Evolutionary conservation across 495 filamentous ascomycete species (phyloP), one percentile per base, ranked within the genome.

Genomic region (Aspergillus nidulans): DNA sequence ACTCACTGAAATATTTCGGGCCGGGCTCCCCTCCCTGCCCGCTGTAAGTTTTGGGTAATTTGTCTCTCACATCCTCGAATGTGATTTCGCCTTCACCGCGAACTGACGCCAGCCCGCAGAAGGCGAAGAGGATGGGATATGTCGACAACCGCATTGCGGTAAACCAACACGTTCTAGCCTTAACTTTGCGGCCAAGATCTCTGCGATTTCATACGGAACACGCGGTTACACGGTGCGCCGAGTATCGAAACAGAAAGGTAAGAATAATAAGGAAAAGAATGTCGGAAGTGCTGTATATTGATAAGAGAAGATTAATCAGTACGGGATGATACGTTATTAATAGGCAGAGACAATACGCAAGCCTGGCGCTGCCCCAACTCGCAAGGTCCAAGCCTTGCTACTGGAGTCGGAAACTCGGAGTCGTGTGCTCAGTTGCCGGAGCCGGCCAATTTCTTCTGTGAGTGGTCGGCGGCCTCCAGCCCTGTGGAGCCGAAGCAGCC

Each of bases 1-100:
- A 76, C 82, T 70, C 64, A 85, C 81, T 76, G 63, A 84, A 85
- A 59, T 84, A 84, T 73, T 85, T 84, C 4, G 47, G 26, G 8
- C 30, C 57, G n/a, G 47, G 75, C 62, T 80, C 75, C 4, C 71
- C 69, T 28, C 60, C 64, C 49, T 63, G 69, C 24, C 74, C 77
- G 44, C 74, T 73, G 63, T 76, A 78, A 39, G 79, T 75, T 45
- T 77, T 73, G 36, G 67, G 72, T 56, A 76, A 60, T 41, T 57
- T 66, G 10, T 70, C 62, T 50, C 76, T 63, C 45, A 78, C 73
- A 34, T 70, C 72, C 55, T 72, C 66, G 46, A 78, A 79, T 60
- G 74, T 59, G 25, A 68, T 62, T 34, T 74, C 61, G 51, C 47
- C 34, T 6, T 55, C 48, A 19, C 56, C 60, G 8, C 41, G 46